Base-by-base conservation (phyloP, 176 grass and related monocot species). In the Phoenix dactylifera region DNA sequence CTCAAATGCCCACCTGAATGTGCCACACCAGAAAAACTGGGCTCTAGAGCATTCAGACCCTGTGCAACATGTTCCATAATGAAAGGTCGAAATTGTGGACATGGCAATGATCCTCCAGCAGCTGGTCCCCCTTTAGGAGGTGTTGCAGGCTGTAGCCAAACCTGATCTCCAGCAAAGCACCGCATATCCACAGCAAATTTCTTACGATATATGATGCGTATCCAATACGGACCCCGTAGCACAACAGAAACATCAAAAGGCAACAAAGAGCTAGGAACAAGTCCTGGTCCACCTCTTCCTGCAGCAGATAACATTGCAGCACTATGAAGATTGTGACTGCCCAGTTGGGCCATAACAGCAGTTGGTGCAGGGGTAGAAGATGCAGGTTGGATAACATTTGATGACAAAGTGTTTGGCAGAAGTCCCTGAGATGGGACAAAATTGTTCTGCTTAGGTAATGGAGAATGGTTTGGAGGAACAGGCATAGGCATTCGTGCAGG, bases 61-160 rank as follows among this genome's bases (percentile, higher is more conserved):
- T 98, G 94, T 66, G 88, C 94, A 76, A 98, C 88, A 89, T 98
- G 94, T 76, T 98, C 94, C 94, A 98, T 98, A 71, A 98, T 98
- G 71, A 98, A 98, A 68, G 94, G 94, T 35, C 94, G 79, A 80
- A 98, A 98, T 59, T 98, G 94, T 59, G 94, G 94, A 24, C 94
- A 98, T 19, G 88, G 88, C 71, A 98, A 86, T 15, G 94, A 98
- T 65, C 94, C 94, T 64, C 94, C 94, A 74, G 75, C 81, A 35
- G 59, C 80, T 61, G 94, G 94, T 50, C 94, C 94, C 39, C 88
- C 94, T 75, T 93, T 93, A 48, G 94, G 94, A 77, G 94, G 94
- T 26, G 94, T 93, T 60, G 94, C 88, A 28, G 94, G 94, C 63
- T 99, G 94, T 50, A 99, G 72, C 94, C 94, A 99, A 63, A 99